Evolutionary conservation across 2,329 filamentous ascomycete species (phyloP), one percentile per base, ranked within the genome.

Genomic region (Hymenotorrendiella dingleyae): DNA sequence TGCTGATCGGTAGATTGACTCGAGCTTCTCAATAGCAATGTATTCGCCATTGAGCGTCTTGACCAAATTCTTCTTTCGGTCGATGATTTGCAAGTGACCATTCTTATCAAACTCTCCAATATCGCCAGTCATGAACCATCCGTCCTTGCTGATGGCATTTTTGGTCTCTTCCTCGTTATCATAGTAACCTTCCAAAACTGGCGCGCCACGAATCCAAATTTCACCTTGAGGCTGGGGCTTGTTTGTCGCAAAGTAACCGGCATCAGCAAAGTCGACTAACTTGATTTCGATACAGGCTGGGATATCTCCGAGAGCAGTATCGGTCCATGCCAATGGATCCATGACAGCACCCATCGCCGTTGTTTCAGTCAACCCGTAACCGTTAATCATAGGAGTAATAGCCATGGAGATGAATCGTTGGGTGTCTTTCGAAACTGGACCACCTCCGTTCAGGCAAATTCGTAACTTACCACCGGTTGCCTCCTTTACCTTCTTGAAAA

Each of bases 71-170:
- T 97, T 97, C 79, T 95, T 90, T 55, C 91, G 87, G 65, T 97
- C 91, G 60, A 97, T 90, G 62, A 97, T 83, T 55, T 74, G 78
- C 53, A 97, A 67, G 63, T 94, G 86, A 32, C 91, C 91, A 48
- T 83, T 74, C 33, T 70, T 62, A 64, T 91, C 82, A 58, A 91
- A 93, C 63, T 96, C 86, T 57, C 91, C 91, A 63, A 97, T 93
- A 59, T 97, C 91, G 48, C 91, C 91, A 12, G 89, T 94, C 75
- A 85, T 91, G 77, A 97, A 97, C 93, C 93, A 97, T 37, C 88
- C 88, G 57, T 95, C 93, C 3, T 79, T 64, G 1, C 86, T 89
- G 50, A 91, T 76, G 4, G 84, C 74, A 61, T 84, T 84, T 19
- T 73, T 74, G 6, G 88, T 95, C 69, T 96, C 90, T 55, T 91